These are phyloP conservation scores for Plasmopara halstedii DNA, from an alignment of 352 stramenopile species.

Conservation along the genomic window DNA sequence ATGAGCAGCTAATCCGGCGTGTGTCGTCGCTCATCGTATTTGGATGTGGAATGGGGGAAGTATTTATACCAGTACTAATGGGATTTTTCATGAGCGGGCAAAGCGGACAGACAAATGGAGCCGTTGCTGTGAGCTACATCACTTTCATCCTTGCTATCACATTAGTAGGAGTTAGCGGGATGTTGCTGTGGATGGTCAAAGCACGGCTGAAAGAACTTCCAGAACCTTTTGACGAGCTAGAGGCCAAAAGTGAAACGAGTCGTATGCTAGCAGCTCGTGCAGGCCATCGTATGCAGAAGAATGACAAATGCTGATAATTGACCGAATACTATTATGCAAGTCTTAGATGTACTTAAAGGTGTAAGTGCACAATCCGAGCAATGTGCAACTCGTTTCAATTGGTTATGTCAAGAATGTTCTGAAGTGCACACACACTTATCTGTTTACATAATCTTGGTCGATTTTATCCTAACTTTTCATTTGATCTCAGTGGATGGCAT, in stretches of 20 bases:
- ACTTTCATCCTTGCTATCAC: slow-evolving; percentile 66
- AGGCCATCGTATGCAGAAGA: slow-evolving; percentile 13
- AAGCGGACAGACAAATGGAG: slow-evolving; percentile 65
- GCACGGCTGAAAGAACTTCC: slow-evolving; percentile 46
- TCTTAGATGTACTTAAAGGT: too few species aligned
- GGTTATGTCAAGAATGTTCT: too few species aligned
- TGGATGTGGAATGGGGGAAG: slow-evolving; percentile 71
- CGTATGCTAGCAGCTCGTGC: slow-evolving; percentile 22
- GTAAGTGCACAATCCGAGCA: too few species aligned
- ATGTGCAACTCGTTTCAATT: too few species aligned
- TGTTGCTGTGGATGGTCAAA: slow-evolving; percentile 70
- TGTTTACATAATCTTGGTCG: too few species aligned
- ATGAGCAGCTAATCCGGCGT: slow-evolving; percentile 66
- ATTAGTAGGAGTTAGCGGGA: slow-evolving; percentile 54
- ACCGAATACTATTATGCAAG: too few species aligned
- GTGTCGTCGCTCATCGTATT: slow-evolving; percentile 83
- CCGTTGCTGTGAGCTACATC: slow-evolving; percentile 69
- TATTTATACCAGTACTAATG: slow-evolving; percentile 81
- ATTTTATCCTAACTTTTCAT: too few species aligned
- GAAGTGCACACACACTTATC: too few species aligned
- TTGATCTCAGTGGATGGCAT: too few species aligned
- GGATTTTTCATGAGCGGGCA: slow-evolving; percentile 83
- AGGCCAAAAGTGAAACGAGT: slow-evolving; percentile 24
- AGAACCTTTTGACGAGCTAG: slow-evolving; percentile 26
- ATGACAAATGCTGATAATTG: slow-evolving; percentile 21